Percentiles rank a stretch among this genome's conserved stretches.
phyloP scores from a whole-genome alignment of 2,329 filamentous ascomycete genomes.

The Amauroascus verrucosus region DNA sequence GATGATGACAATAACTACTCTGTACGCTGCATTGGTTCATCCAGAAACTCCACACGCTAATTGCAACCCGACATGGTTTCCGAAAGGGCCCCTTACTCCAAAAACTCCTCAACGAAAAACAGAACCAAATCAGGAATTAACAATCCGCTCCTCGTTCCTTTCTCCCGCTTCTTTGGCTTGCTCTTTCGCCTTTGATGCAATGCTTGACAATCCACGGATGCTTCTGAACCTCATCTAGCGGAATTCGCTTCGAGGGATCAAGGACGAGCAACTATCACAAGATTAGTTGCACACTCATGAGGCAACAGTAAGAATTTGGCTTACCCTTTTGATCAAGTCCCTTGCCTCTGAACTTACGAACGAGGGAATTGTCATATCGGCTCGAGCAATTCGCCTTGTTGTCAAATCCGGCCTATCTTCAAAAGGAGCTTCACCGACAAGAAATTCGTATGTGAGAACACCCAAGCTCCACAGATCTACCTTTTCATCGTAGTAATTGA shows the following conservation, averaged over 20 bases:
- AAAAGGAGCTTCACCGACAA: slow-evolving; percentile 92
- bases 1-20: slow-evolving; percentile 5
- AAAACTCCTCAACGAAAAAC: background rate
- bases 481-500: slow-evolving; percentile 90
- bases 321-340: slow-evolving; percentile 83
- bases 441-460: slow-evolving; percentile 89
- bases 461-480: slow-evolving; percentile 94
- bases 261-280: slow-evolving; percentile 63
- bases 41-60: slow-evolving; percentile 2
- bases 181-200: slow-evolving; percentile 52
- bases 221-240: slow-evolving; percentile 74
- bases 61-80: background rate
- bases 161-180: slow-evolving; percentile 35
- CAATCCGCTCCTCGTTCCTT: slow-evolving; percentile 18
- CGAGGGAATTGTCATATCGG: slow-evolving; percentile 83
- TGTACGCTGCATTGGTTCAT: background rate
- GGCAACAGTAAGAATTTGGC: no score
- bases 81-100: background rate
- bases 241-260: slow-evolving; percentile 85
- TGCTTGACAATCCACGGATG: slow-evolving; percentile 98
- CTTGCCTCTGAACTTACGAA: slow-evolving; percentile 85
- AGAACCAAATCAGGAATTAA: no score
- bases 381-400: slow-evolving; percentile 73
- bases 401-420: slow-evolving; percentile 95
- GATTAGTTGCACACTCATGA: slow-evolving; percentile 19